These are phyloP conservation scores for Ascochyta viciae-villosae DNA, from an alignment of 2,329 filamentous ascomycete genomes.

Conservation along the genomic window DNA sequence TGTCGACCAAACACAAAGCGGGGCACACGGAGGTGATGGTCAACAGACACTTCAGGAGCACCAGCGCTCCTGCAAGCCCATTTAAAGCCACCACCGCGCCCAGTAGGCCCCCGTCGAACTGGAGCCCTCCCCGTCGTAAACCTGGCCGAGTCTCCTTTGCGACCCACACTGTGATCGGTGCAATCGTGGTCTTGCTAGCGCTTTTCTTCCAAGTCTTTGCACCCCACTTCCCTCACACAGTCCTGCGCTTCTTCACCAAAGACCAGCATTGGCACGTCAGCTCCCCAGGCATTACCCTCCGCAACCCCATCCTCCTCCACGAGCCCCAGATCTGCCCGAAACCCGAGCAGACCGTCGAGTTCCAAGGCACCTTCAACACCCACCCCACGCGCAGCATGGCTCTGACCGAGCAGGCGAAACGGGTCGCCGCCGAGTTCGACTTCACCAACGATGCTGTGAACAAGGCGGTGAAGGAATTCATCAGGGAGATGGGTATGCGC, in stretches of 20 bases:
- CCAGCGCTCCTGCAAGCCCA: slow-evolving; percentile 22
- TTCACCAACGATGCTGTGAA: slow-evolving; percentile 80
- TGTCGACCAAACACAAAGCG: slow-evolving; percentile 22
- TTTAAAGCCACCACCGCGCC: slow-evolving; percentile 25
- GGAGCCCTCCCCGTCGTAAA: slow-evolving; percentile 19
- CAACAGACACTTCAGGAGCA: slow-evolving; percentile 20
- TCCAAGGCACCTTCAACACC: slow-evolving; percentile 46
- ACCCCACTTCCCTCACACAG: slow-evolving; percentile 45
- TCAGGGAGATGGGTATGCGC: slow-evolving; percentile 76
- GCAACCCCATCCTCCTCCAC: slow-evolving; percentile 35
- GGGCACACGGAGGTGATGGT: slow-evolving; percentile 18
- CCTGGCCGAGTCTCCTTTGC: slow-evolving; percentile 23
- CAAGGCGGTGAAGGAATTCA: slow-evolving; percentile 82
- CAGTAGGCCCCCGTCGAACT: slow-evolving; percentile 19
- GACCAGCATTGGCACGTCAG: slow-evolving; percentile 25
- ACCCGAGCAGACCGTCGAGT: slow-evolving; percentile 35
- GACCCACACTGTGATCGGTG: slow-evolving; percentile 35
- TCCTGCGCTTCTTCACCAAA: slow-evolving; percentile 35
- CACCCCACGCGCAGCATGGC: slow-evolving; percentile 55
- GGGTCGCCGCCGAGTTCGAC: slow-evolving; percentile 84
- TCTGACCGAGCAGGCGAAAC: slow-evolving; percentile 74
- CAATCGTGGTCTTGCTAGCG: slow-evolving; percentile 44
- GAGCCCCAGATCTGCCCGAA: slow-evolving; percentile 40
- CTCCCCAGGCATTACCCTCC: slow-evolving; percentile 32
- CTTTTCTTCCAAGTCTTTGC: slow-evolving; percentile 45